Evolutionary conservation across 192 early-diverging fungal genomes (phyloP), one percentile per base, ranked within the genome.

Genomic region (Globomyces pollinis-pini): DNA sequence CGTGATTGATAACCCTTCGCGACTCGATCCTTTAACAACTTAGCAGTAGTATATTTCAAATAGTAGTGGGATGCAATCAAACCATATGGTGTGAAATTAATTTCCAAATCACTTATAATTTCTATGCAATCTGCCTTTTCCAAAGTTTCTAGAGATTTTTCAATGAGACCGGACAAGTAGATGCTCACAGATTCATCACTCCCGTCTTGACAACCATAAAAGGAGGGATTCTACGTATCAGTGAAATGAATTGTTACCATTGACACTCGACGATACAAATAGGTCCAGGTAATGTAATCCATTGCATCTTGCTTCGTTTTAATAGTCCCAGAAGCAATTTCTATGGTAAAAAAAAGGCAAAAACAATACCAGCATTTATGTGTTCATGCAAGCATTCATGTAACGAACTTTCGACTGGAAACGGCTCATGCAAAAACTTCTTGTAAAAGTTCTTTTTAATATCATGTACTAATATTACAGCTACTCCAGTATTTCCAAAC

Each of bases 391-490:
- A 44, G 35, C 71, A 72, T 24, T 61, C 65, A 49, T 82, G 80
- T 21, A 82, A 56, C 30, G 66, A 68, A 54, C 73, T 76, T 38
- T 82, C 80, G 18, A 82, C 80, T 8, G 77, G 77, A 64, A 83
- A 79, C 1, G 93, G 92, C 62, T 94, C 91, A 63, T 94, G 90
- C 44, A 99, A 77, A 67, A 99, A 99, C 73, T 88, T 90, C 54
- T 94, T 94, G 78, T 96, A 99, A 75, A 98, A 99, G 63, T 96
- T 90, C 78, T 96, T 95, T 63, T 99, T 99, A 21, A 78, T 68
- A 60, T 96, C 97, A 23, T 92, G 90, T 0, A 98, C 94, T 66
- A 99, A 85, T 47, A 99, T 89, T 8, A 86, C 76, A 1, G 94
- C 93, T 34, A 96, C 80, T 21, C 93, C 96, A 29, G 84, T 85